Conservation (phyloP, 352 stramenopile genomes). For the Phytophthora litchii region DNA sequence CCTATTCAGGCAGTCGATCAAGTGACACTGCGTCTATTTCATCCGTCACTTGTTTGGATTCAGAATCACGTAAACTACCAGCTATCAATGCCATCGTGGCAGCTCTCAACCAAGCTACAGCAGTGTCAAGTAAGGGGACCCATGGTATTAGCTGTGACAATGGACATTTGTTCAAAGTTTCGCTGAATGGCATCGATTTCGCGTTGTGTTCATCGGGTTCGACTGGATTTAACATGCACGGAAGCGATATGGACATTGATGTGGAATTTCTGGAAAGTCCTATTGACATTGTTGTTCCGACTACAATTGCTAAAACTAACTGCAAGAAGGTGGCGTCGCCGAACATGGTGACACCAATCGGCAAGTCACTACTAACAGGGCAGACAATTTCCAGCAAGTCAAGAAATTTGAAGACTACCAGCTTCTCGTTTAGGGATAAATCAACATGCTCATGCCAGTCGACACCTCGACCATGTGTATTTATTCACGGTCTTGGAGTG, state of each 20-base stretch:
- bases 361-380: constrained; percentile 5
- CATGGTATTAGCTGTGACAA: neutral
- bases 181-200: constrained; percentile 14
- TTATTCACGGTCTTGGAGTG: constrained; percentile 17
- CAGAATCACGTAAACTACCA: constrained; percentile 13
- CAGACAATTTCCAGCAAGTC: neutral
- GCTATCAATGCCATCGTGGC: constrained; percentile 14
- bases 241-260: constrained; percentile 19
- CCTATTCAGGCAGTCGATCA: constrained; percentile 8
- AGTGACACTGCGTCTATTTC: neutral
- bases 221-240: constrained; percentile 12
- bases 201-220: constrained; percentile 5
- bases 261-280: constrained; percentile 19
- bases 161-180: constrained; percentile 14
- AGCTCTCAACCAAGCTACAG: constrained; percentile 4
- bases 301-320: neutral
- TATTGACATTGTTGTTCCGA: constrained; percentile 15
- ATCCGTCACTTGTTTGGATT: constrained; percentile 21
- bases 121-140: neutral
- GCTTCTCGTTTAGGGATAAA: constrained; percentile 6
- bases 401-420: constrained; percentile 6
- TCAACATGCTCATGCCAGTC: constrained; percentile 13
- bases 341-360: neutral
- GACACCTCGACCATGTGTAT: constrained; percentile 16
- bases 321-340: constrained; percentile 2